Base-by-base conservation (phyloP, 2,329 filamentous ascomycete species). In the Penicillium rolfsii region DNA sequence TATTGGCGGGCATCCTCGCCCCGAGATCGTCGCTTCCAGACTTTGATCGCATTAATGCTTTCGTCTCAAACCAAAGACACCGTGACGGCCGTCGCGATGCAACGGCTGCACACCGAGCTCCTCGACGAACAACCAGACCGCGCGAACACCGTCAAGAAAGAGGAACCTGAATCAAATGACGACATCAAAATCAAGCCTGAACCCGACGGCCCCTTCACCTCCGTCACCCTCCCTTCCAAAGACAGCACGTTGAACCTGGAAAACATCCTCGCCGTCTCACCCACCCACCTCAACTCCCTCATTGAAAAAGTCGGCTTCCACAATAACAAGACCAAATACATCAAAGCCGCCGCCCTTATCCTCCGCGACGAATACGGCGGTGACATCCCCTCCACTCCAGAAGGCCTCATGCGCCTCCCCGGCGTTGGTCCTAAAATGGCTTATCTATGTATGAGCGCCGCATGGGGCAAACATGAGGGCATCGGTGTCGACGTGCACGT, bases 381-480 rank as follows among this genome's bases (percentile, higher is more conserved):
- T 55, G 93, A 97, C 71, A 95, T 97, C 58, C 93, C 93, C 1
- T 83, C 89, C 63, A 90, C 89, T 0, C 87, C 94, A 55, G 84
- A 88, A 64, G 92, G 89, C 0, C 83, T 97, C 22, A 88, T 88
- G 55, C 85, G 87, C 1, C 83, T 97, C 0, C 93, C 93, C 0
- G 93, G 93, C 5, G 93, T 97, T 0, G 93, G 93, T 0, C 93
- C 93, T 33, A 97, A 97, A 79, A 97, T 97, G 93, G 93, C 89
- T 12, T 93, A 95, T 75, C 84, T 97, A 24, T 94, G 90, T 74
- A 86, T 97, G 80, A 89, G 88, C 50, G 89, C 89, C 0, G 91
- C 89, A 71, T 84, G 89, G 89, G 87, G 86, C 2, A 80, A 83
- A 48, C 83, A 86, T 53, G 83, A 88, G 67, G 93, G 93, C 7